Conservation (phyloP, 345 rosid species). For the Salix caprea region DNA sequence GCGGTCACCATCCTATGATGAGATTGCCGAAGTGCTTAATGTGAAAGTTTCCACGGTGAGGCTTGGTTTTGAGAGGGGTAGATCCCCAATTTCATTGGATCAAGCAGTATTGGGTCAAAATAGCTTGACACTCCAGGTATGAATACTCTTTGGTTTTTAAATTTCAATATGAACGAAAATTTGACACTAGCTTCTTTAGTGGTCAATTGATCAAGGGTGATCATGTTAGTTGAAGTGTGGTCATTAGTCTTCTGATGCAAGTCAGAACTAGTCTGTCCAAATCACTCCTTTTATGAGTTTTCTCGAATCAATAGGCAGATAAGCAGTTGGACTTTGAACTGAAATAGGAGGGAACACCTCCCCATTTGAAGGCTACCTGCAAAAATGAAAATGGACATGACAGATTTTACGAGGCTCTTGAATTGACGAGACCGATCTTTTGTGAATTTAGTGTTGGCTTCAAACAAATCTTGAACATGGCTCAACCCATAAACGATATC, state of each 20-base stretch:
- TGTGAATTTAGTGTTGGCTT: neutral
- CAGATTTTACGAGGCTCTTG: too few species aligned
- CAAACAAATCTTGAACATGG: neutral
- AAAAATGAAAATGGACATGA: too few species aligned
- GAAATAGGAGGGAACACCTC: neutral
- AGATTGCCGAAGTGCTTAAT: constrained; percentile 48
- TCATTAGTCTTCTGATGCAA: neutral
- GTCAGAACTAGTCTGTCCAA: neutral
- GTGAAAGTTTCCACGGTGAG: constrained; percentile 43
- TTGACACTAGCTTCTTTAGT: too few species aligned
- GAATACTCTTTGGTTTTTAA: neutral
- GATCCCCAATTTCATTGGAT: constrained; percentile 45
- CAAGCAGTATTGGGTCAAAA: constrained; percentile 31
- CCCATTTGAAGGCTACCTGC: neutral
- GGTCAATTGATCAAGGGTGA: neutral
- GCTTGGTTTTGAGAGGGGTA: constrained; percentile 30
- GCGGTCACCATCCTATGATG: constrained; percentile 37
- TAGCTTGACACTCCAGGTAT: constrained; percentile 45
- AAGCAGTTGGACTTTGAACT: neutral
- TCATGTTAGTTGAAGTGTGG: neutral
- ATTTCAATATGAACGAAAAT: neutral
- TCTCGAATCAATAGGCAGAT: neutral
- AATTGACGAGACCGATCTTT: too few species aligned
- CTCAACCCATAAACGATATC: neutral
- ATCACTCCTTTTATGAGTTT: neutral